Evolutionary conservation across 805 yeast genomes (phyloP).

Genomic region (Teunomyces cretensis): DNA sequence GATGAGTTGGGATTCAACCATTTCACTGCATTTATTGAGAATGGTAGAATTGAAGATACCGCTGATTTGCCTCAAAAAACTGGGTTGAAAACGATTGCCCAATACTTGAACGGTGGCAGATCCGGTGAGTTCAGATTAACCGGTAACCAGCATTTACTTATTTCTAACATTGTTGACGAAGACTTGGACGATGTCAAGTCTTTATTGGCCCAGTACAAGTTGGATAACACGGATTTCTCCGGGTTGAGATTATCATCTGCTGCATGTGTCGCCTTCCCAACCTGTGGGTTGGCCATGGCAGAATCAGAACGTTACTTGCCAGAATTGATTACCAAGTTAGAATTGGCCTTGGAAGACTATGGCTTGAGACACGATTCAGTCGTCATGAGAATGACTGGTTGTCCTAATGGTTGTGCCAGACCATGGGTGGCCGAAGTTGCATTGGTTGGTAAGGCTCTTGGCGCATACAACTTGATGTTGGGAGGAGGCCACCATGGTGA

Average conservation of each 20-base stretch:
- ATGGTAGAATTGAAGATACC: conserved; percentile 94
- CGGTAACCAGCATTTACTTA: conserved; percentile 89
- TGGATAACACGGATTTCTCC: conserved; percentile 80
- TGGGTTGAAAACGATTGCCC: conserved; percentile 79
- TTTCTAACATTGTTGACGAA: conserved; percentile 70
- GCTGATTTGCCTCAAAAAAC: conserved; percentile 86
- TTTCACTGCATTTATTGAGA: conserved; percentile 91
- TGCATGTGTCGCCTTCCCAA: conserved; percentile 97
- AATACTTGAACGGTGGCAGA: conserved; percentile 52
- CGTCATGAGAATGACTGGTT: conserved; percentile 98
- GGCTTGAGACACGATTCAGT: conserved; percentile 93
- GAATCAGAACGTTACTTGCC: conserved; percentile 95
- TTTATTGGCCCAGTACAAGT: conserved; percentile 67
- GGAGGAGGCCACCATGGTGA: conserved; percentile 97
- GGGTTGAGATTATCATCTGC: conserved; percentile 87
- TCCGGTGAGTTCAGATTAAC: conserved; percentile 89
- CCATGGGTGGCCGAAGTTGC: conserved; percentile 98
- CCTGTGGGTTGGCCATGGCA: conserved; percentile 99
- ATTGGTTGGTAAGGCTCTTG: conserved; percentile 90
- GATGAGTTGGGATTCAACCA: conserved; percentile 85
- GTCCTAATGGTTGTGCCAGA: conserved; percentile 98
- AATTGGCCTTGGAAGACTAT: conserved; percentile 82
- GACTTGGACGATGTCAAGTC: conserved; percentile 62
- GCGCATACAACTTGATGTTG: conserved; percentile 88
- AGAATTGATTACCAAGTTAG: conserved; percentile 74